A percentile compares a stretch with the other conserved stretches of the same genome.
These are phyloP conservation scores for Bocquillonia castaneifolia DNA, from an alignment of 441 rosid species.

Conservation along the genomic window DNA sequence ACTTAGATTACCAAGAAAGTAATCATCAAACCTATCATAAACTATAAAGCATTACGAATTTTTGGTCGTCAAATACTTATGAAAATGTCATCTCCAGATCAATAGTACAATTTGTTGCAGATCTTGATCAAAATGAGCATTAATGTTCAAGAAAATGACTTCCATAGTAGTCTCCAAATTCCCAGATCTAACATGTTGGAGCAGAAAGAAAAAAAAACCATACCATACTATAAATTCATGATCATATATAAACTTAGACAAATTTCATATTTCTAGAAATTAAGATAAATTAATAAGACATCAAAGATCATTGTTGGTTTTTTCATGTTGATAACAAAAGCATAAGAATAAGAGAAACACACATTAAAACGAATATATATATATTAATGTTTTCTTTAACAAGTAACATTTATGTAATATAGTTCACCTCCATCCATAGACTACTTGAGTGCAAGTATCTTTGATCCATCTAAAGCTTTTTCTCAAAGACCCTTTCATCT, in stretches of 20 bases:
- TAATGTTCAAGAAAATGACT: neutral
- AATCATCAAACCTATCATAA: neutral
- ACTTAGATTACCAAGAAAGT: neutral
- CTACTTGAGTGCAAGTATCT: slow-evolving; percentile 51
- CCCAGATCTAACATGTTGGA: slow-evolving; percentile 10
- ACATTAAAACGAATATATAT: neutral
- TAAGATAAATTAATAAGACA: too few relatives aligned
- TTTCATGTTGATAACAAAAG: neutral
- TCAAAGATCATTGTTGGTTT: neutral
- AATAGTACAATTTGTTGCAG: neutral
- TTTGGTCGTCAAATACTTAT: neutral
- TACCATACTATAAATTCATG: neutral
- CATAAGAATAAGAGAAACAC: slow-evolving; percentile 19
- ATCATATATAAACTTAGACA: neutral
- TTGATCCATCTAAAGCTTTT: slow-evolving; percentile 89
- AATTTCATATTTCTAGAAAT: neutral
- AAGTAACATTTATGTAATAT: neutral
- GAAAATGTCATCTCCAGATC: neutral
- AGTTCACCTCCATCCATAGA: slow-evolving; percentile 58
- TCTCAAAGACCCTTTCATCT: slow-evolving; percentile 71
- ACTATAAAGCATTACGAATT: neutral
- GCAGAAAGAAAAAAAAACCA: neutral
- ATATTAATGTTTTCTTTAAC: too few relatives aligned
- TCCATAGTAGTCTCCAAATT: neutral
- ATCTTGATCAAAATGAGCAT: slow-evolving; percentile 1